Conservation (phyloP, 1,139 yeast genomes). For the Scheffersomyces segobiensis region DNA sequence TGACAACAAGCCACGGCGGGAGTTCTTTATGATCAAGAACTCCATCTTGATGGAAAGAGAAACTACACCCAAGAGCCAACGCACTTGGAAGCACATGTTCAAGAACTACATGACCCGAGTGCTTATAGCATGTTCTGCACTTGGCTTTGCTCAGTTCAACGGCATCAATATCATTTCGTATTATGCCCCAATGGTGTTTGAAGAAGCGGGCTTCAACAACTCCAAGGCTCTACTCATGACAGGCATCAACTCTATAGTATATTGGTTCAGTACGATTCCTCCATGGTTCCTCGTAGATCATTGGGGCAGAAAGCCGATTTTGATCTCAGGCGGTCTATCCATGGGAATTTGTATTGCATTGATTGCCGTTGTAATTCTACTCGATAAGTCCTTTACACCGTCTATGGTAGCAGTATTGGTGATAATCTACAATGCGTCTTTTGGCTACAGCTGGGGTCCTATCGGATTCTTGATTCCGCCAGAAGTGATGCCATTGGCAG, state of each 20-base stretch:
- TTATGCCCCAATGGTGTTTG: slow-evolving; percentile 57
- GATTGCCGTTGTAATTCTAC: slow-evolving; percentile 41
- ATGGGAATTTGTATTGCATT: slow-evolving; percentile 47
- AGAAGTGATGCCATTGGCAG: slow-evolving; percentile 53
- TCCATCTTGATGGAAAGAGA: slow-evolving; percentile 58
- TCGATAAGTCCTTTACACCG: slow-evolving; percentile 41
- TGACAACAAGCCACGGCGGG: slow-evolving; percentile 61
- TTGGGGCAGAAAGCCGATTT: slow-evolving; percentile 56
- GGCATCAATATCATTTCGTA: slow-evolving; percentile 58
- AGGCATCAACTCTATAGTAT: slow-evolving; percentile 52
- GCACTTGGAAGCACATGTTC: slow-evolving; percentile 49
- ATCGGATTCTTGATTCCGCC: slow-evolving; percentile 57
- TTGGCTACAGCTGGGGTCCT: slow-evolving; percentile 62
- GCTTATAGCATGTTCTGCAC: slow-evolving; percentile 50
- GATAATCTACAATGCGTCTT: slow-evolving; percentile 51
- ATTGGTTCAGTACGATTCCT: slow-evolving; percentile 48
- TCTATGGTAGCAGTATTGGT: slow-evolving; percentile 49
- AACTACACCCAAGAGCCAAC: slow-evolving; percentile 39
- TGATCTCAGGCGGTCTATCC: slow-evolving; percentile 48
- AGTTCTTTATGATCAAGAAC: slow-evolving; percentile 75
- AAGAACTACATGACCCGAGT: slow-evolving; percentile 39
- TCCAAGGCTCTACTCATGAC: slow-evolving; percentile 53
- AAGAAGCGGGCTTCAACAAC: slow-evolving; percentile 52
- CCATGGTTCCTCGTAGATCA: slow-evolving; percentile 58
- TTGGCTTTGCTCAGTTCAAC: slow-evolving; percentile 56